Evolutionary conservation across 176 grass and related monocot genomes (phyloP).

Genomic region (Lolium multiflorum): DNA sequence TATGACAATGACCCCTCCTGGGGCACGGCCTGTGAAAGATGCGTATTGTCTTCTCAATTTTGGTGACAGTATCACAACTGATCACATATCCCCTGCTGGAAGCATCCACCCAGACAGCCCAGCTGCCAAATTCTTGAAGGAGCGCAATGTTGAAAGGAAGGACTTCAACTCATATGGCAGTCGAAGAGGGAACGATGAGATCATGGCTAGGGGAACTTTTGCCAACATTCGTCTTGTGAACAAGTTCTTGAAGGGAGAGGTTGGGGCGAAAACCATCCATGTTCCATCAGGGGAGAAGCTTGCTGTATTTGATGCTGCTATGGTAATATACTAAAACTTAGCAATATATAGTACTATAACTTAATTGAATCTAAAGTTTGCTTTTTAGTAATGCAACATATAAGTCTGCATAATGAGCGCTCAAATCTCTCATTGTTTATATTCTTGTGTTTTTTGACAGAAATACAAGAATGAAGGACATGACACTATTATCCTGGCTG

Average conservation of each 20-base stretch:
- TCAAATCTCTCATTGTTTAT: neutral
- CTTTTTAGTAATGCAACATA: slow-evolving; percentile 15
- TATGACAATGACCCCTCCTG: slow-evolving; percentile 96
- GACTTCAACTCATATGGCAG: slow-evolving; percentile 98
- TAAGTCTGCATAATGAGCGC: neutral
- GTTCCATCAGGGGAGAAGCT: slow-evolving; percentile 91
- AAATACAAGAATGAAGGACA: slow-evolving; percentile 89
- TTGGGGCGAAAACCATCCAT: slow-evolving; percentile 84
- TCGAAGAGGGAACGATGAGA: slow-evolving; percentile 89
- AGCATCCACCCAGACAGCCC: slow-evolving; percentile 91
- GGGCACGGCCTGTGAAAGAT: slow-evolving; percentile 85
- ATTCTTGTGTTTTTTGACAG: slow-evolving; percentile 49
- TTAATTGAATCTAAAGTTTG: neutral
- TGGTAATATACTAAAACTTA: slow-evolving; percentile 48
- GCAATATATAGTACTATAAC: neutral
- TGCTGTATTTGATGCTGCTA: slow-evolving; percentile 83
- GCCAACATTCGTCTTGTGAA: slow-evolving; percentile 97
- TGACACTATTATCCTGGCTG: slow-evolving; percentile 85
- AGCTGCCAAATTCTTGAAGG: slow-evolving; percentile 78
- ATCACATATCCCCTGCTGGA: slow-evolving; percentile 96
- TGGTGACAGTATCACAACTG: slow-evolving; percentile 97
- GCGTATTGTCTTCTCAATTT: slow-evolving; percentile 97
- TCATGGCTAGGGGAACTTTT: slow-evolving; percentile 99
- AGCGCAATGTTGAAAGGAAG: slow-evolving; percentile 78
- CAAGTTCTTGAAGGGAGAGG: slow-evolving; percentile 93